Evolutionary conservation across 768 basidiomycete species (phyloP).

Genomic region (Kwoniella sp.): DNA sequence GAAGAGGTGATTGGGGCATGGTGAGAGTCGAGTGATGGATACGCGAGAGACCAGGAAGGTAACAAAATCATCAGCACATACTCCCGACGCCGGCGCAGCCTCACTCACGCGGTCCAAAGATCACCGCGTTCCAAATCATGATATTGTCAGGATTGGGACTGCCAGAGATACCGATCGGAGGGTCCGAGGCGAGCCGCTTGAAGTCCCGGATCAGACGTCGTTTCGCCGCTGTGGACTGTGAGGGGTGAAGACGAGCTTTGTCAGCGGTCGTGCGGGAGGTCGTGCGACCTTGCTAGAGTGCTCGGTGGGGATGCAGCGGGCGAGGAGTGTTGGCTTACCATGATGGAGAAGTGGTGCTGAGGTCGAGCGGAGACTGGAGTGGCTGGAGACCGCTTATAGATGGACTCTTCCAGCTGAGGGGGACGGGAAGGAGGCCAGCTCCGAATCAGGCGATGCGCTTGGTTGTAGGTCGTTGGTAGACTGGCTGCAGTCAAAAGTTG

Average conservation of each 20-base stretch:
- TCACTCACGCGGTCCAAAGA: slow-evolving; percentile 87
- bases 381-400: neutral
- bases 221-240: slow-evolving; percentile 88
- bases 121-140: slow-evolving; percentile 99
- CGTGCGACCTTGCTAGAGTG: too few relatives aligned
- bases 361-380: neutral
- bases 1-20: neutral
- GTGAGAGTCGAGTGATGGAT: neutral
- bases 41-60: neutral
- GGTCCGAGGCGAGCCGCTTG: slow-evolving; percentile 88
- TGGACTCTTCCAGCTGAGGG: too few relatives aligned
- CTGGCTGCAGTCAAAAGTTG: too few relatives aligned
- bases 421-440: too few relatives aligned
- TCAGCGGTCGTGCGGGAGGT: too few relatives aligned
- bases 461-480: too few relatives aligned
- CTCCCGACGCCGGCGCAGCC: neutral
- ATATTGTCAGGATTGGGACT: slow-evolving; percentile 98
- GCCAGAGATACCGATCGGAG: slow-evolving; percentile 92
- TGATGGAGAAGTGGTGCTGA: neutral
- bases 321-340: slow-evolving; percentile 7
- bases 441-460: too few relatives aligned
- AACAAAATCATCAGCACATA: too few relatives aligned
- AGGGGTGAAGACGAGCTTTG: too few relatives aligned
- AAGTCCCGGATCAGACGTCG: slow-evolving; percentile 97
- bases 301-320: too few relatives aligned